Evolutionary conservation across 2,329 filamentous ascomycete genomes (phyloP).

Genomic region (Phialophora chinensis): DNA sequence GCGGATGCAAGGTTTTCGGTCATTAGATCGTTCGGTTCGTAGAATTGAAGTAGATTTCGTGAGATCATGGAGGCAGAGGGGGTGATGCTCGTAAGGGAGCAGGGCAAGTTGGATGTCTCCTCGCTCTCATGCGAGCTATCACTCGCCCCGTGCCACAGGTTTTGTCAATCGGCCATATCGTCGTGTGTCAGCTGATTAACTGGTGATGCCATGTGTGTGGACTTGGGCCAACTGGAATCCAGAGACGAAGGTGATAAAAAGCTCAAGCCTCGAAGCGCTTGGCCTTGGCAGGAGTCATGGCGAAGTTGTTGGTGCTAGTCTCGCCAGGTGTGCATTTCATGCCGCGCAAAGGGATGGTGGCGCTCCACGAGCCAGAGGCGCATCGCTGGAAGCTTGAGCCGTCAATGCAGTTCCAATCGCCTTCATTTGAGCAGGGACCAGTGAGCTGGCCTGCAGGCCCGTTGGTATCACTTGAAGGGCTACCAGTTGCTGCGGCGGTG

Average conservation of each 20-base stretch:
- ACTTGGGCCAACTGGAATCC: neutral
- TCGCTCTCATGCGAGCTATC: neutral
- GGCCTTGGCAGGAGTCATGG: constrained; percentile 22
- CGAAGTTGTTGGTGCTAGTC: constrained; percentile 16
- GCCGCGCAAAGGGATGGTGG: constrained; percentile 57
- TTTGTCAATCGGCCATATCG: neutral
- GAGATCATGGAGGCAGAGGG: neutral
- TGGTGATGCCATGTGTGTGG: neutral
- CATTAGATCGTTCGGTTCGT: constrained; percentile 1
- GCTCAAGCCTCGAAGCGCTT: constrained; percentile 24
- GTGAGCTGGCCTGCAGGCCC: constrained; percentile 44
- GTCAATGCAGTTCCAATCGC: constrained; percentile 63
- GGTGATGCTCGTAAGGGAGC: neutral
- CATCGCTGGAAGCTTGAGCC: constrained; percentile 67
- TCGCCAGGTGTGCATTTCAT: constrained; percentile 57
- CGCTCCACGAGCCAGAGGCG: constrained; percentile 63
- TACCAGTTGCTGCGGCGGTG: constrained; percentile 2
- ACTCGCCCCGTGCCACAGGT: neutral
- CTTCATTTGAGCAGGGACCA: constrained; percentile 59
- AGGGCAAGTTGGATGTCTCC: neutral
- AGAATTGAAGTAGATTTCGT: constrained; percentile 3
- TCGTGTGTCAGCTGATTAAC: neutral
- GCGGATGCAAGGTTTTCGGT: neutral
- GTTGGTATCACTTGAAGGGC: constrained; percentile 17
- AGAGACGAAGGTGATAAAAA: neutral